Base-by-base conservation (phyloP, 805 yeast genomes). In the Candida anglica region DNA sequence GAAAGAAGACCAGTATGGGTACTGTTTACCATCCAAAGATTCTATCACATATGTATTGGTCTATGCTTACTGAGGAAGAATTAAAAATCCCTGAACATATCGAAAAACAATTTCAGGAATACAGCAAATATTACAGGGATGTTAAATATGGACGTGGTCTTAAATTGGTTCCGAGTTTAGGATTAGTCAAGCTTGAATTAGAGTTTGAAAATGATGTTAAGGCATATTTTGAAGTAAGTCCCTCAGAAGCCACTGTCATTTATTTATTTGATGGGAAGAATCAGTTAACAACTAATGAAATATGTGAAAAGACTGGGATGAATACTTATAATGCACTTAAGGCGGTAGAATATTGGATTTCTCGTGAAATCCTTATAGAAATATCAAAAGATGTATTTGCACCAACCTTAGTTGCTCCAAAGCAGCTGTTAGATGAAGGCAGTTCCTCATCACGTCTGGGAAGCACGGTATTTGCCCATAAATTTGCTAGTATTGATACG, bases 31-130 rank as follows among this genome's bases (percentile, higher is more conserved):
- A 75, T 34, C 75, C 86, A 0, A 68, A 81, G 3, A 67, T 87
- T 14, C 59, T 91, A 8, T 87, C 96, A 1, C 76, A 82, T 40
- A 55, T 84, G 14, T 91, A 79, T 52, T 91, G 98, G 98, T 86
- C 89, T 0, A 61, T 68, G 4, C 47, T 73, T n/a, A 60, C 53
- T 2, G 41, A 32, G n/a, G 68, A 66, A 20, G 48, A 53, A n/a
- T 70, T 77, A 43, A 52, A 46, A 6, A 47, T 79, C 2, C 93
- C 94, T 0, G 42, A 44, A 0, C 47, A 36, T 1, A 56, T 87
- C 2, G 50, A 63, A 19, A 28, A 50, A 0, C 58, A 61, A 18
- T 61, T 80, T 36, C 60, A 67, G 2, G 41, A 46, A 1, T 86
- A 75, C 47, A 59, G 69, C 7, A 38, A 46, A 3, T 47, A 50